These are phyloP conservation scores for Pyrus betulifolia DNA, from an alignment of 306 rosid species.

Conservation along the genomic window DNA sequence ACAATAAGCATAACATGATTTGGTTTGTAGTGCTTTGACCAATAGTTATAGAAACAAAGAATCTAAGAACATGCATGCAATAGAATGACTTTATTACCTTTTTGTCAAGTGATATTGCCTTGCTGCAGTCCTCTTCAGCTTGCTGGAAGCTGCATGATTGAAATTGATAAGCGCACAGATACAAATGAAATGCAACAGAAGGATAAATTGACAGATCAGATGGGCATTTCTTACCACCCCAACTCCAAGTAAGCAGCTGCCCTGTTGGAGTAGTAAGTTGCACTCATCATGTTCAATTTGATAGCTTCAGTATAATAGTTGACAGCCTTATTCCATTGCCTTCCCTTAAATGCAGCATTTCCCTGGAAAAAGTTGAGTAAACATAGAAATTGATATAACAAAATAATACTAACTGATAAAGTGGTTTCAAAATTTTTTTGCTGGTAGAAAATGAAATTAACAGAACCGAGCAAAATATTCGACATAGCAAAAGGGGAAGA, in stretches of 20 bases:
- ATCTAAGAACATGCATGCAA: not conserved
- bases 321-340: conserved; percentile 69
- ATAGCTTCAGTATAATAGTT: conserved; percentile 70
- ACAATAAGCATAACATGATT: not conserved
- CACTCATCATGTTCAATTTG: conserved; percentile 45
- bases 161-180: not conserved
- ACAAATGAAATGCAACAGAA: conserved; percentile 10
- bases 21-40: not conserved
- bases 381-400: not conserved
- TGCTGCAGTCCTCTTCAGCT: conserved; percentile 84
- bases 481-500: not conserved
- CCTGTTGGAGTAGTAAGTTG: conserved; percentile 76
- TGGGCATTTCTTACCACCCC: conserved; percentile 53
- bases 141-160: conserved; percentile 64
- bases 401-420: not conserved
- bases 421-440: not conserved
- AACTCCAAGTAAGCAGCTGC: conserved; percentile 79
- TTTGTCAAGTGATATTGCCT: conserved; percentile 66
- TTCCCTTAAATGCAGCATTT: conserved; percentile 76
- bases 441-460: not conserved
- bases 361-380: conserved; percentile 43
- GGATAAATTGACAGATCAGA: conserved; percentile 2
- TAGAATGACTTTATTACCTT: conserved; percentile 48
- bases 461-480: not conserved
- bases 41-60: not conserved